A percentile compares a stretch with the other conserved stretches of the same genome.
These are phyloP conservation scores for Leptographium wingfieldii DNA, from an alignment of 2,329 filamentous ascomycete species.

Conservation along the genomic window DNA sequence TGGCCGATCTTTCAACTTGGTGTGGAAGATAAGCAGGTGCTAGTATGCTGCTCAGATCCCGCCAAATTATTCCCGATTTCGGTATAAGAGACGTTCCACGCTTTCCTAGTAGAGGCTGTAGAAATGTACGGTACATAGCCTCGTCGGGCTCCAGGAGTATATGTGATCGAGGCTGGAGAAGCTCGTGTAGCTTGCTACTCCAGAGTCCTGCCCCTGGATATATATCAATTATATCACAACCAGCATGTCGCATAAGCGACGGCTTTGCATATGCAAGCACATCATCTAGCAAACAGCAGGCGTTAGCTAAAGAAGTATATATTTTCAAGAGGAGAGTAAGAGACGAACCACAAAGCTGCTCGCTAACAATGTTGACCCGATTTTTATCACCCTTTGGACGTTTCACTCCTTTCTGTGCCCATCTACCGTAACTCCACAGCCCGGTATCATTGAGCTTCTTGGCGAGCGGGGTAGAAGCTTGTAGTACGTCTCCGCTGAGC, in stretches of 20 bases:
- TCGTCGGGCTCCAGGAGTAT: conserved; percentile 65
- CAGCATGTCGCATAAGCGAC: conserved; percentile 54
- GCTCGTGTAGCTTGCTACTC: conserved; percentile 62
- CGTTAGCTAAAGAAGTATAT: background rate
- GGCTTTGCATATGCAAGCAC: conserved; percentile 56
- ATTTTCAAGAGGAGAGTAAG: background rate
- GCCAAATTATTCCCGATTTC: conserved; percentile 46
- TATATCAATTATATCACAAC: conserved; percentile 78
- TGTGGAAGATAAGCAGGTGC: conserved; percentile 37
- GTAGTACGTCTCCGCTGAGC: background rate
- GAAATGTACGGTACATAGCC: conserved; percentile 44
- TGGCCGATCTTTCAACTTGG: conserved; percentile 31
- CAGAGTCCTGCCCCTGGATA: conserved; percentile 71
- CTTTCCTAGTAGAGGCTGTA: conserved; percentile 42
- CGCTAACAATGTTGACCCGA: conserved; percentile 40
- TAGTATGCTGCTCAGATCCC: conserved; percentile 43
- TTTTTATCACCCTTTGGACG: conserved; percentile 20
- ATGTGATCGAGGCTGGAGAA: conserved; percentile 68
- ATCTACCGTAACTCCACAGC: conserved; percentile 12
- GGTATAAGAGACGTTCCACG: conserved; percentile 37
- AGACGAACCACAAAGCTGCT: conserved; percentile 34
- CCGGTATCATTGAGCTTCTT: conserved; percentile 10
- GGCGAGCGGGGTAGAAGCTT: conserved; percentile 9
- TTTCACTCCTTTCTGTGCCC: background rate
- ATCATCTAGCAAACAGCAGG: conserved; percentile 41